Evolutionary conservation across 2,329 filamentous ascomycete genomes (phyloP), one percentile per base, ranked within the genome.

Genomic region (Ophiostoma pallidulum): DNA sequence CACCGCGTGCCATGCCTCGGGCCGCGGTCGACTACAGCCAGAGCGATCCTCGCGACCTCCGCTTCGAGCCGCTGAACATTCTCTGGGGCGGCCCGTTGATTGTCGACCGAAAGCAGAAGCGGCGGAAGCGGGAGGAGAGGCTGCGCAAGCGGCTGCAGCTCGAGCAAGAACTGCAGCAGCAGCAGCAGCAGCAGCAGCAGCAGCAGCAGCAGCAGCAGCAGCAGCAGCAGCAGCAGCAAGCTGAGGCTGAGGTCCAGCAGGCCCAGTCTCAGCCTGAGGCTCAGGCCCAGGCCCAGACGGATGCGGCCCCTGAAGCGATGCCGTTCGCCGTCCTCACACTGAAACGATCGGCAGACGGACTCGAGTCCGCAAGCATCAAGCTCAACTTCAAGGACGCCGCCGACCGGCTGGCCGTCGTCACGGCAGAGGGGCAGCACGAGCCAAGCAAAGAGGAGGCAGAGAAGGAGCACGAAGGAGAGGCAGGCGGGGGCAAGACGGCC

Each of bases 1-100:
- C 16, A 24, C n/a, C n/a, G n/a, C n/a, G 3, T 6, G 14, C 36
- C 41, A 51, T 51, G 49, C 41, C 45, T 29, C 38, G 45, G 24
- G 43, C 18, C 16, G 20, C 19, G 12, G n/a, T 40, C 19, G 42
- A 48, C 24, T 24, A 43, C 33, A 43, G 42, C 33, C 19, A 46
- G 18, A 32, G 38, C 19, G 37, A 51, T 12, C 41, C 45, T 19
- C 36, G 42, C 18, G 42, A 48, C n/a, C 40, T 51, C 20, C 46
- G 46, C 33, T 48, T 51, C 19, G 33, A 48, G 26, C 49, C 49
- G 18, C 26, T 51, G n/a, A 51, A 51, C 29, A 45, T 51, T 14
- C 46, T 51, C 22, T 48, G 40, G 46, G 49, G 49, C 9, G 49
- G 49, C 14, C 49, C 49, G 14, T 38, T 51, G 28, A 20, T 51